Evolutionary conservation across 2,329 filamentous ascomycete species (phyloP).

Genomic region (Aspergillus ruber): DNA sequence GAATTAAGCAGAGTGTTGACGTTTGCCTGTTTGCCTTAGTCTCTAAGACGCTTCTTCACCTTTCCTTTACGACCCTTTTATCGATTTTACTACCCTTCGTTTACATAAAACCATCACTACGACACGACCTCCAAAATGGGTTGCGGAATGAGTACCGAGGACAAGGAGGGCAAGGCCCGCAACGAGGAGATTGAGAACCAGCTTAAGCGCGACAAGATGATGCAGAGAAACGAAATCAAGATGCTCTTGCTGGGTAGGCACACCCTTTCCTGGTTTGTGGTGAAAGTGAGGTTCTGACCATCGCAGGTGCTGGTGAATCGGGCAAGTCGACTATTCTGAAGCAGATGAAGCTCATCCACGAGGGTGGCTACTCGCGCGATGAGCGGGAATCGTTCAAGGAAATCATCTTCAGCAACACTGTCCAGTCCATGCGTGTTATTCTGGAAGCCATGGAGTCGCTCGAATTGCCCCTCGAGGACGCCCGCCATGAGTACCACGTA

Average conservation of each 20-base stretch:
- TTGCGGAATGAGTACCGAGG: slow-evolving; percentile 99
- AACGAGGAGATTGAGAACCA: slow-evolving; percentile 99
- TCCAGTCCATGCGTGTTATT: slow-evolving; percentile 65
- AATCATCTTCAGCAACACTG: slow-evolving; percentile 67
- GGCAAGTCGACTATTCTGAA: slow-evolving; percentile 92
- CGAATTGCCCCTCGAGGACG: slow-evolving; percentile 78
- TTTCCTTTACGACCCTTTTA: not conserved
- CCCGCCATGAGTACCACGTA: slow-evolving; percentile 91
- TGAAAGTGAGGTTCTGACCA: slow-evolving; percentile 8
- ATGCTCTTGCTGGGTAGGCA: slow-evolving; percentile 91
- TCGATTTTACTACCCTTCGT: slow-evolving; percentile 7
- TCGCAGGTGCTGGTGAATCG: slow-evolving; percentile 87
- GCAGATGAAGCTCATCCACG: slow-evolving; percentile 99
- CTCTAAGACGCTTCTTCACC: slow-evolving; percentile 1
- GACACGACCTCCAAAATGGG: slow-evolving; percentile 67
- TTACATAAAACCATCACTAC: slow-evolving; percentile 2
- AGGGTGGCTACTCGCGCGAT: slow-evolving; percentile 96
- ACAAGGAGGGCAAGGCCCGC: slow-evolving; percentile 99
- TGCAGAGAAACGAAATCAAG: slow-evolving; percentile 99
- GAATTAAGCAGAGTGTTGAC: not conserved
- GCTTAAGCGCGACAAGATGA: slow-evolving; percentile 96
- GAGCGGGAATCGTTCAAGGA: slow-evolving; percentile 65
- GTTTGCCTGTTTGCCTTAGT: not conserved
- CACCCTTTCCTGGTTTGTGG: not conserved
- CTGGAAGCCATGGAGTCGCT: slow-evolving; percentile 63